Evolutionary conservation across 1,139 yeast species (phyloP).

Genomic region (Eremothecium gossypii): DNA sequence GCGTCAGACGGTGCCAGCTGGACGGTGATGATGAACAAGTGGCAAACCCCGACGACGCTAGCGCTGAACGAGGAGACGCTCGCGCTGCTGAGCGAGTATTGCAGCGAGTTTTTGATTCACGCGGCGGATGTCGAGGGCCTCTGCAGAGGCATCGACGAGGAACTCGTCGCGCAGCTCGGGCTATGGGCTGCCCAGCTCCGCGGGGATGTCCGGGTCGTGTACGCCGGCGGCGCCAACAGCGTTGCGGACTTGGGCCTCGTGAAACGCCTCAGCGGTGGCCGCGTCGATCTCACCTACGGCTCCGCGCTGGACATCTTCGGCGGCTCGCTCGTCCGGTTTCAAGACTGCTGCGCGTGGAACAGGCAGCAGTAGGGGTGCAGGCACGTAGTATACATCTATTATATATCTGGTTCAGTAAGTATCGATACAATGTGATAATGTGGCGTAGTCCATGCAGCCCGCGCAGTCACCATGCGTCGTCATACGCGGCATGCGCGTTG

Average conservation of each 20-base stretch:
- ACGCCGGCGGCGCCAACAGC: constrained; percentile 94
- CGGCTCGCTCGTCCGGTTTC: constrained; percentile 65
- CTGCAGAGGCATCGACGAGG: constrained; percentile 82
- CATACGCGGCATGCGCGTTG: constrained; percentile 21
- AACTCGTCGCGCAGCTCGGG: constrained; percentile 59
- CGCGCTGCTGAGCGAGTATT: constrained; percentile 45
- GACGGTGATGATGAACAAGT: constrained; percentile 94
- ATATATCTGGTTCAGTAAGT: not conserved
- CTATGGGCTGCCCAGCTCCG: constrained; percentile 53
- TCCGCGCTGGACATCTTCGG: constrained; percentile 93
- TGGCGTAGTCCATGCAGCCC: not conserved
- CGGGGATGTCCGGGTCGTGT: constrained; percentile 63
- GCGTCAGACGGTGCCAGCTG: constrained; percentile 35
- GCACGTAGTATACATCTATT: not conserved
- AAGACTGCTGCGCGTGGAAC: constrained; percentile 72
- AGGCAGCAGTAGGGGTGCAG: constrained; percentile 12
- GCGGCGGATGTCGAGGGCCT: constrained; percentile 98
- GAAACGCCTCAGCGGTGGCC: constrained; percentile 56
- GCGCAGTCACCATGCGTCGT: constrained; percentile 25
- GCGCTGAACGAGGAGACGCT: constrained; percentile 48
- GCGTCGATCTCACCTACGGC: constrained; percentile 86
- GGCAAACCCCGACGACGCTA: constrained; percentile 81
- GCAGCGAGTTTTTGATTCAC: constrained; percentile 83
- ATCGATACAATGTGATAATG: not conserved
- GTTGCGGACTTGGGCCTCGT: constrained; percentile 61